Conservation (phyloP, 2,329 filamentous ascomycete species). For the Colletotrichum caudatum region DNA sequence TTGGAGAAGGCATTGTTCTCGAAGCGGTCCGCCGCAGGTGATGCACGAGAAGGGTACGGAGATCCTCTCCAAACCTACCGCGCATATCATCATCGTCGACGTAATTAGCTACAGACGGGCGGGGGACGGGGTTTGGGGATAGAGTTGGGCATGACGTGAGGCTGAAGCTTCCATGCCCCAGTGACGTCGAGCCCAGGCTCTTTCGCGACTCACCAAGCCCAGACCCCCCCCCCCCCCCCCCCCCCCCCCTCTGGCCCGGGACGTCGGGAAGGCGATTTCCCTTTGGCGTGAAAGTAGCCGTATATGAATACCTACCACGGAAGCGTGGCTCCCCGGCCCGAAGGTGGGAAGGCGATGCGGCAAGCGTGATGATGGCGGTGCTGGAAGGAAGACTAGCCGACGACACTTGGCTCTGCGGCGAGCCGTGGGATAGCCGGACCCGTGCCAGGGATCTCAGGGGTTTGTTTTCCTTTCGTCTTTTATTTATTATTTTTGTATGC, state of each 20-base stretch:
- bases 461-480: not conserved
- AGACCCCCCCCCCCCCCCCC: not conserved
- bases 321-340: not conserved
- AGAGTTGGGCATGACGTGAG: constrained; percentile 17
- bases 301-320: not conserved
- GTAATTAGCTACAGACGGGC: not conserved
- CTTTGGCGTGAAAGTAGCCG: not conserved
- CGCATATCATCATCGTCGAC: not conserved
- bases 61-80: constrained; percentile 19
- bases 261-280: not conserved
- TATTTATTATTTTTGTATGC: not conserved
- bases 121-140: constrained; percentile 11
- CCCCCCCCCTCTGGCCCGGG: not conserved
- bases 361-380: constrained; percentile 29
- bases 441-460: constrained; percentile 25
- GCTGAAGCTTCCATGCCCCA: constrained; percentile 10
- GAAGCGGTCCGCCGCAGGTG: constrained; percentile 2
- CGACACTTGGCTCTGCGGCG: constrained; percentile 13
- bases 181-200: constrained; percentile 18
- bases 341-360: not conserved
- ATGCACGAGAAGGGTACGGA: constrained; percentile 10
- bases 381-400: constrained; percentile 37
- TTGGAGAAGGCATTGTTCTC: not conserved
- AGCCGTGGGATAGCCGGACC: not conserved
- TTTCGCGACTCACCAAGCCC: constrained; percentile 5